These are phyloP conservation scores for Tarenaya hassleriana DNA, from an alignment of 345 rosid species.

Conservation along the genomic window DNA sequence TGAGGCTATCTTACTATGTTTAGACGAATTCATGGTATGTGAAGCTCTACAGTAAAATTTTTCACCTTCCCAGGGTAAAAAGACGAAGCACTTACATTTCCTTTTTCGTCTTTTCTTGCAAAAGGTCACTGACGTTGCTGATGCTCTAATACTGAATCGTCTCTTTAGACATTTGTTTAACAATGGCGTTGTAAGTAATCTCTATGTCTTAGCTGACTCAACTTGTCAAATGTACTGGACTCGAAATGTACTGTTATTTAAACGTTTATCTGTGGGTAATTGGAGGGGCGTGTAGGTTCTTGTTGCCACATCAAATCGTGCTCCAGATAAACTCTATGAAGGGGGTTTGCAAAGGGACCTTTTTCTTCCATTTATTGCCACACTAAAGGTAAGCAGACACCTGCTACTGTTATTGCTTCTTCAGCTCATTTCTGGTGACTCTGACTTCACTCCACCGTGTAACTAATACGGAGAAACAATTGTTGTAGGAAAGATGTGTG, in stretches of 20 bases:
- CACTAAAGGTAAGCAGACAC: constrained; percentile 52
- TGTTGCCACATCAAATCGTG: constrained; percentile 92
- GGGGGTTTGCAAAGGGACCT: constrained; percentile 95
- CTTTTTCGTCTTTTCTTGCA: constrained; percentile 16
- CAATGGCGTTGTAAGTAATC: constrained; percentile 74
- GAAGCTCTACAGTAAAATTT: not conserved
- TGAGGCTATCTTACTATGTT: constrained; percentile 73
- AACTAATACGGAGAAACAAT: constrained; percentile 14
- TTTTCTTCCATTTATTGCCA: constrained; percentile 76
- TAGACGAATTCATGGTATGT: constrained; percentile 94
- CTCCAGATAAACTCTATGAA: constrained; percentile 91
- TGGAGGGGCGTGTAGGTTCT: constrained; percentile 60
- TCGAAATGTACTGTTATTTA: constrained; percentile 10
- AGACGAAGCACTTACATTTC: not conserved
- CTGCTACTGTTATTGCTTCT: not conserved
- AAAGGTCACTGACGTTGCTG: constrained; percentile 98
- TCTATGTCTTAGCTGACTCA: constrained; percentile 1
- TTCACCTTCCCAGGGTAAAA: not conserved
- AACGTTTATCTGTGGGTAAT: constrained; percentile 18
- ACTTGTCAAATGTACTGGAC: constrained; percentile 13
- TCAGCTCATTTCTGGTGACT: constrained; percentile 2
- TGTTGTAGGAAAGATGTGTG: constrained; percentile 79
- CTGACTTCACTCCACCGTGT: not conserved
- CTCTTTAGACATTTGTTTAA: constrained; percentile 74
- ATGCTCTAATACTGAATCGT: constrained; percentile 91